Conservation (phyloP, 805 yeast species). For the Tetrapisispora phaffii region DNA sequence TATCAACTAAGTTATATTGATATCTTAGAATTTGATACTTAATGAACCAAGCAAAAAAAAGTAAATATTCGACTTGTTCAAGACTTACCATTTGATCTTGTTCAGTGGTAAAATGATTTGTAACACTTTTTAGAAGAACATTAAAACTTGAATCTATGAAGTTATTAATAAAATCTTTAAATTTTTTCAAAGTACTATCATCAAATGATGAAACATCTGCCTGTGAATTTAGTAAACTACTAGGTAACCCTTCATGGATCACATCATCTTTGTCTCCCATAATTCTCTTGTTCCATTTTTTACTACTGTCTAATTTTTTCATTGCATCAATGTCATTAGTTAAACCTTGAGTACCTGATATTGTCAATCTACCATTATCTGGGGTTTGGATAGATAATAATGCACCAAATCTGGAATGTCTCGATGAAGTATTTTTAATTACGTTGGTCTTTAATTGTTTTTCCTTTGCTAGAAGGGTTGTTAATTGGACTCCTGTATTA, state of each 20-base stretch:
- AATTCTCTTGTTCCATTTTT: slow-evolving; percentile 48
- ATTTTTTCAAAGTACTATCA: slow-evolving; percentile 21
- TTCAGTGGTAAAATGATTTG: slow-evolving; percentile 38
- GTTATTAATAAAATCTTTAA: slow-evolving; percentile 41
- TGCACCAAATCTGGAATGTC: slow-evolving; percentile 91
- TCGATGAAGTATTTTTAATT: slow-evolving; percentile 44
- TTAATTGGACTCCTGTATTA: slow-evolving; percentile 34
- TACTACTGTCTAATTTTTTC: slow-evolving; percentile 54
- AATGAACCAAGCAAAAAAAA: slow-evolving; percentile 66
- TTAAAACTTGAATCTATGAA: slow-evolving; percentile 72
- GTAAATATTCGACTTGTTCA: slow-evolving; percentile 40
- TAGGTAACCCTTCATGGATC: slow-evolving; percentile 27
- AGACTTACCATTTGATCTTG: slow-evolving; percentile 26
- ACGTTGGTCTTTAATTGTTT: slow-evolving; percentile 40
- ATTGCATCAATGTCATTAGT: slow-evolving; percentile 43
- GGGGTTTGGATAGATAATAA: slow-evolving; percentile 60
- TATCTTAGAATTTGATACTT: slow-evolving; percentile 45
- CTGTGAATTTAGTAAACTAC: slow-evolving; percentile 18
- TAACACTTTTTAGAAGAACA: slow-evolving; percentile 45
- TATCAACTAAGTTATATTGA: slow-evolving; percentile 18
- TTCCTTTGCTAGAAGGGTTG: slow-evolving; percentile 52
- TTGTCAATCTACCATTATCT: slow-evolving; percentile 47
- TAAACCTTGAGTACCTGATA: slow-evolving; percentile 66
- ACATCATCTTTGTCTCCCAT: slow-evolving; percentile 23
- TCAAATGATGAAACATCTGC: slow-evolving; percentile 25